Conservation (phyloP, 768 basidiomycete genomes). For the Exidia glandulosa region DNA sequence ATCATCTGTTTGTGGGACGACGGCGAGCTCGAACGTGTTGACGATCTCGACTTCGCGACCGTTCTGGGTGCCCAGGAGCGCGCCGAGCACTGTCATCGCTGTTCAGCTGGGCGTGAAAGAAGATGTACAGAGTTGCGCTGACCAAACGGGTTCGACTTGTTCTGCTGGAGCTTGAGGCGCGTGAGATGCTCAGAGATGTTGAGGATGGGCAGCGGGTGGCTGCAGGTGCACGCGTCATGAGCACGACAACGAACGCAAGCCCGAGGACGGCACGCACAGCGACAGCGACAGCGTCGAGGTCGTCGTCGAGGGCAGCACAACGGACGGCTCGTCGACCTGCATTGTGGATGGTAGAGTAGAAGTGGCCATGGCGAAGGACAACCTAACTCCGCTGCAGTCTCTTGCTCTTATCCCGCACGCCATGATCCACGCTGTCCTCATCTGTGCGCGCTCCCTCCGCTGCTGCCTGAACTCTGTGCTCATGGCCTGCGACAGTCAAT, state of each 20-base stretch:
- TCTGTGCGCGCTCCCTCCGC: conserved; percentile 40
- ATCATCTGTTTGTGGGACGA: conserved; percentile 26
- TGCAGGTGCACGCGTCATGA: conserved; percentile 24
- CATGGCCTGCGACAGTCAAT: conserved; percentile 53
- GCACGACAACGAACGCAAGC: neutral
- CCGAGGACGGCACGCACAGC: conserved; percentile 36
- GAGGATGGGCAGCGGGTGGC: conserved; percentile 92
- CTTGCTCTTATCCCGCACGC: neutral
- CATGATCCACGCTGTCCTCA: conserved; percentile 82
- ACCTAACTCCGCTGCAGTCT: neutral
- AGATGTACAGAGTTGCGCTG: conserved; percentile 9
- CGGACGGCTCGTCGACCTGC: conserved; percentile 38
- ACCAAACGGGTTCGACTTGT: conserved; percentile 55
- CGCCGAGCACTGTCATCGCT: conserved; percentile 64
- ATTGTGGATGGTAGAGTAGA: neutral
- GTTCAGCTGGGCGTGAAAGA: neutral
- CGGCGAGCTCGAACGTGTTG: conserved; percentile 87
- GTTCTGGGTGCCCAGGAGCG: conserved; percentile 84
- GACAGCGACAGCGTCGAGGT: conserved; percentile 66
- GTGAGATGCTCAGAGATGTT: conserved; percentile 96
- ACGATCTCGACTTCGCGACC: conserved; percentile 95
- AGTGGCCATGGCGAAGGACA: neutral
- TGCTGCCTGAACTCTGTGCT: conserved; percentile 12
- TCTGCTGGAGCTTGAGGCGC: conserved; percentile 65
- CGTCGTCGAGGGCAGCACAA: conserved; percentile 60